phyloP scores from a whole-genome alignment of 306 rosid species.

The Cicer yamashitae region DNA sequence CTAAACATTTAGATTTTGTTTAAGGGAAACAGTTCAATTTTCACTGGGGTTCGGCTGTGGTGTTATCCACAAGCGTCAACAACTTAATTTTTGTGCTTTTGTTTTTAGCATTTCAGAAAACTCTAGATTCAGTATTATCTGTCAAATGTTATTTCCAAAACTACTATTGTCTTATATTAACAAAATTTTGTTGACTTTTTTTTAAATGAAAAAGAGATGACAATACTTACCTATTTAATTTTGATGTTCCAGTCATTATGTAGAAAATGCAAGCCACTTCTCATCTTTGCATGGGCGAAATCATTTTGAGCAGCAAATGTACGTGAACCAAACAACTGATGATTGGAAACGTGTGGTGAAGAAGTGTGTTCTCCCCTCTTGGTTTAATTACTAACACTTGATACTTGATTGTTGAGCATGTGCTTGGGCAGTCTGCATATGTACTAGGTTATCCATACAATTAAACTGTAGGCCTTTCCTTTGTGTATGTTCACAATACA shows the following conservation, averaged over 20 bases:
- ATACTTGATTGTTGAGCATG: constrained; percentile 34
- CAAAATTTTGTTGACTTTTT: constrained; percentile 8
- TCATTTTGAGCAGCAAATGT: constrained; percentile 49
- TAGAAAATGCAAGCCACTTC: constrained; percentile 49
- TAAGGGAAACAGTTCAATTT: constrained; percentile 5
- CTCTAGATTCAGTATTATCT: constrained; percentile 9
- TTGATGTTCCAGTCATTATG: constrained; percentile 54
- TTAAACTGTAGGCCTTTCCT: constrained; percentile 29
- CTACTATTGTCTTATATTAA: constrained; percentile 2
- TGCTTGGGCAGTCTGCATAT: constrained; percentile 34
- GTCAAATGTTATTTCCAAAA: constrained; percentile 24
- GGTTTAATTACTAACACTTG: constrained; percentile 31
- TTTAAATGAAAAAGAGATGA: constrained; percentile 32
- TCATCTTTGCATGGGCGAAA: constrained; percentile 46
- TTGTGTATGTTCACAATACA: constrained; percentile 36
- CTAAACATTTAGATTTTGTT: constrained; percentile 27
- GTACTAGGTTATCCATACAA: constrained; percentile 35
- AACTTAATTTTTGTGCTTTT: background rate
- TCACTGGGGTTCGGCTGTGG: constrained; percentile 17
- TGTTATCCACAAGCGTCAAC: constrained; percentile 1
- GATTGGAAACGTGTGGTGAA: constrained; percentile 54
- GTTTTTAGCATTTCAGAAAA: background rate
- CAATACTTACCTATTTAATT: constrained; percentile 31
- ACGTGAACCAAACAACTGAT: constrained; percentile 52
- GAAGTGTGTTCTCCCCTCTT: constrained; percentile 59